Base-by-base conservation (phyloP, 2,329 filamentous ascomycete species). In the Pseudomassariella vexata region DNA sequence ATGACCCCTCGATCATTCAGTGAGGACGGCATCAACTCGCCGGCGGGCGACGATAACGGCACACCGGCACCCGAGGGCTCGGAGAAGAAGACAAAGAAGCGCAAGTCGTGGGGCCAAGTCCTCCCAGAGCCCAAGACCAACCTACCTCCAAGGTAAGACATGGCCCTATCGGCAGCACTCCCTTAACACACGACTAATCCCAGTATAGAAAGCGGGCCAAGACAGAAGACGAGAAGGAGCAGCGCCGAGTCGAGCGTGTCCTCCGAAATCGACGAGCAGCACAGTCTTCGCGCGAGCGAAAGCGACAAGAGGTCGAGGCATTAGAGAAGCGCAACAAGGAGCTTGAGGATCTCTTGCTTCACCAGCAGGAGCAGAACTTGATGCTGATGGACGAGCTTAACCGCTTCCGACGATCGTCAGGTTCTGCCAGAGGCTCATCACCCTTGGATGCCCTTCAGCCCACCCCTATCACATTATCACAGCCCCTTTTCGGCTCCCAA, bases 41-140 rank as follows among this genome's bases (percentile, higher is more conserved):
- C 39, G 19, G 36, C 37, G 20, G 31, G 44, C 19, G 32, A 41
- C 5, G 39, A 47, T 2, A 17, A 44, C 2, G 34, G 45, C 3
- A 36, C 41, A 5, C 34, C 45, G 5, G 27, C 43, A 3, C 42
- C 45, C 6, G 47, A 48, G 9, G 32, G 1, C 0, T 74, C 81
- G 28, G 86, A 85, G 71, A 92, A 86, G 66, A 71, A 75, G 1
- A 65, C 73, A 21, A 95, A 95, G 77, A 95, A 95, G 77, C 75
- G 92, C 52, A 98, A 96, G 67, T 96, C 92, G 29, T 98, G 92
- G 92, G 92, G 92, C 30, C 92, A 98, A 62, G 86, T 94, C 57
- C 79, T 96, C 24, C 92, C 92, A 12, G 86, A 94, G 55, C 92
- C 92, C 25, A 96, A 95, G 74, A 96, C 92, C 19, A 94, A 90